These are phyloP conservation scores for Margaritispora aquatica DNA, from an alignment of 495 filamentous ascomycete species.

Conservation along the genomic window DNA sequence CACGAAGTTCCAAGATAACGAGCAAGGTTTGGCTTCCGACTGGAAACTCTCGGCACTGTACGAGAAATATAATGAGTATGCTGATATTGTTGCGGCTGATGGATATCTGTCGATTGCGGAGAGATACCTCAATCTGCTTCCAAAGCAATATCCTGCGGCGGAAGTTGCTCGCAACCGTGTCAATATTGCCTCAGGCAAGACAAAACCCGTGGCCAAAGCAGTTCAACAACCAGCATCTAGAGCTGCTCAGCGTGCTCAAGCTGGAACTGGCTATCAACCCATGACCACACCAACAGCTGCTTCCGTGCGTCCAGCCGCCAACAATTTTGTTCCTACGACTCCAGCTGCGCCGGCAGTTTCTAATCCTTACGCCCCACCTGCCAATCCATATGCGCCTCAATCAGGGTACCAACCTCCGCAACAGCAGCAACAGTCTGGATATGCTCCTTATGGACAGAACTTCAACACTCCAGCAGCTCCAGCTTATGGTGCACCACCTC, in stretches of 20 bases:
- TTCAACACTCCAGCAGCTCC: neutral
- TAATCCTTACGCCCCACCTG: constrained; percentile 18
- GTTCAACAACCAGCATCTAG: constrained; percentile 29
- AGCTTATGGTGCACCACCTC: constrained; percentile 22
- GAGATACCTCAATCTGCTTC: constrained; percentile 86
- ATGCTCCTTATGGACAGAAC: neutral
- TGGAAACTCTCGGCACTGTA: constrained; percentile 92
- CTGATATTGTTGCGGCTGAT: constrained; percentile 87
- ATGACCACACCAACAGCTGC: constrained; percentile 18
- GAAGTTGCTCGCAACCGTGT: constrained; percentile 84
- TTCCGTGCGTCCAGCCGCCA: constrained; percentile 33
- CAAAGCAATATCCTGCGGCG: constrained; percentile 77
- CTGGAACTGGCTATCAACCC: constrained; percentile 31
- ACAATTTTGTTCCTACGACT: constrained; percentile 25
- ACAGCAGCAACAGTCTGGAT: constrained; percentile 16
- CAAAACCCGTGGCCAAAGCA: constrained; percentile 30
- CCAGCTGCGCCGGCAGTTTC: constrained; percentile 7
- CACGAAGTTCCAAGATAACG: constrained; percentile 80
- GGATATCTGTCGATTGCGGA: constrained; percentile 82
- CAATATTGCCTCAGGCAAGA: constrained; percentile 75
- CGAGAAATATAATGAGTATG: constrained; percentile 94
- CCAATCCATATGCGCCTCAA: neutral
- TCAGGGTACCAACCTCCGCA: constrained; percentile 21
- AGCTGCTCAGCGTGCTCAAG: constrained; percentile 28
- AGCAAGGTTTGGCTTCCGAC: constrained; percentile 58